Base-by-base conservation (phyloP, 768 basidiomycete genomes). In the Scleroderma bovista region DNA sequence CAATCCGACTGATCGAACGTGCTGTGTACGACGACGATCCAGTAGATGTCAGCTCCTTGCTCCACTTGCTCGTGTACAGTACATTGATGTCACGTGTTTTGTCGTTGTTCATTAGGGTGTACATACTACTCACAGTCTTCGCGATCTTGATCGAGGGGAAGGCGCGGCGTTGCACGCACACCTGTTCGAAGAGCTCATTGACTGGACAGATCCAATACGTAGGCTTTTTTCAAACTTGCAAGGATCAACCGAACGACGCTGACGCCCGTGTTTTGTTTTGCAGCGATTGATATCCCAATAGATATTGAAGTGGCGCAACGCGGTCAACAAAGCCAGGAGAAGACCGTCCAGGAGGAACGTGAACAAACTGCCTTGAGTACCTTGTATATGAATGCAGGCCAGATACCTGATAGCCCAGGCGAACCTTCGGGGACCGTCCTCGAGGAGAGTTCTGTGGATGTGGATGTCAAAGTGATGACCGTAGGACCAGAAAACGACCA, bases 11-110 rank as follows among this genome's bases (percentile, higher is more conserved):
- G 65, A 93, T 93, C 71, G 88, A 91, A 72, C 80, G 78, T 61
- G 89, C 91, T 56, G 74, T 91, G 60, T 93, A 93, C 72, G 91
- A 91, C 59, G 90, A 91, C 68, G 91, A 92, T 75, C 80, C 82
- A 60, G 75, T 79, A 74, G 85, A 88, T 78, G 90, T 91, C 79
- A 83, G 88, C 80, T 60, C 61, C 60, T 59, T 72, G 71, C 66
- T 72, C 61, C 68, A 63, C 68, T 66, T 68, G 68, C 62, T 62
- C 55, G 59, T 58, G 59, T 72, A 74, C 64, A 61, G 60, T 73
- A 80, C 72, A 72, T 81, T 81, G 77, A 80, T 75, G 59, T 64
- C 56, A 66, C 61, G 59, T 62, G 64, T 64, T 62, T 51, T 59
- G 60, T 57, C 51, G 51, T 63, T 57, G 65, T 64, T 68, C 64